Conservation (phyloP, 352 stramenopile genomes). For the Globisporangium paddicum region DNA sequence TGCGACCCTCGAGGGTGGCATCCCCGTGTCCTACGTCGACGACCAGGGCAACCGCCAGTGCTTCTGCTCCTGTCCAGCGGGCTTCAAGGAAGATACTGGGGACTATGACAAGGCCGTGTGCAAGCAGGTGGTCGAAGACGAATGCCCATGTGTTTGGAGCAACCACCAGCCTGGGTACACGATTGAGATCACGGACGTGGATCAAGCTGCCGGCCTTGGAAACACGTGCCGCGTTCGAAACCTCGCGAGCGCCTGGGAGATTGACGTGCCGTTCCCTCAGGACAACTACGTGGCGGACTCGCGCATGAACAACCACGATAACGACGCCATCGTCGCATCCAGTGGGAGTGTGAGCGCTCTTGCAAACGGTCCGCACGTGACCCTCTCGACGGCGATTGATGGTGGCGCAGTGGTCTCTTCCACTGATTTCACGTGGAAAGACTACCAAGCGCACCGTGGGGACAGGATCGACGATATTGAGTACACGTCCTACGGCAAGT, state of each 20-base stretch:
- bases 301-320: slow-evolving; percentile 22
- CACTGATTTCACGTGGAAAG: slow-evolving; percentile 35
- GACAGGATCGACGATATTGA: slow-evolving; percentile 35
- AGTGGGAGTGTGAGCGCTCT: background rate
- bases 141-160: slow-evolving; percentile 48
- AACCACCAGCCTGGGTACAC: slow-evolving; percentile 15
- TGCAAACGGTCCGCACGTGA: background rate
- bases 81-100: slow-evolving; percentile 18
- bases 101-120: slow-evolving; percentile 21
- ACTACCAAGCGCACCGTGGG: slow-evolving; percentile 39
- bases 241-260: slow-evolving; percentile 22
- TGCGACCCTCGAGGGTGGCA: slow-evolving; percentile 21
- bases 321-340: background rate
- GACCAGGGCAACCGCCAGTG: slow-evolving; percentile 31
- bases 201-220: slow-evolving; percentile 10
- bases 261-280: slow-evolving; percentile 44
- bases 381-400: slow-evolving; percentile 8
- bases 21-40: slow-evolving; percentile 47
- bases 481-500: slow-evolving; percentile 48
- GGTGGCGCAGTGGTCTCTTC: slow-evolving; percentile 13
- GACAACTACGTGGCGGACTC: slow-evolving; percentile 51
- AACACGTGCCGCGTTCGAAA: slow-evolving; percentile 26
- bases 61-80: slow-evolving; percentile 49
- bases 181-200: background rate
- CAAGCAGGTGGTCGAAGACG: slow-evolving; percentile 19